Conservation (phyloP, 305 asterid species). For the Salvia sclarea region DNA sequence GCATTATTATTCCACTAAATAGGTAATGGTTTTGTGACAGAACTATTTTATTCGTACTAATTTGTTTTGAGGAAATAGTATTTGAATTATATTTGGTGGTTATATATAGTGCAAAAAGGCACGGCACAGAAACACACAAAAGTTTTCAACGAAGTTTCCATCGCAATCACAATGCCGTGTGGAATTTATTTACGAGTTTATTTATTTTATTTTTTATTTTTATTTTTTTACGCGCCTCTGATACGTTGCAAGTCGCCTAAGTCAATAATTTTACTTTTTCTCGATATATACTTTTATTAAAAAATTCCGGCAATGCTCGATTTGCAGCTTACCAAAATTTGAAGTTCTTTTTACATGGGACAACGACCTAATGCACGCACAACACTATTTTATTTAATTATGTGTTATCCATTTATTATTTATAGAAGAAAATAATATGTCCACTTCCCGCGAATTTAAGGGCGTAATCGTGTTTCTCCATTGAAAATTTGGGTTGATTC, state of each 20-base stretch:
- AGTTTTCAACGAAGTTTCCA: constrained; percentile 7
- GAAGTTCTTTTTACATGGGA: background rate
- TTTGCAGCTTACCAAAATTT: constrained; percentile 5
- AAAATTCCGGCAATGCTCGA: background rate
- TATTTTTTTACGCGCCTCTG: background rate
- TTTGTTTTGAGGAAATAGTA: too few species aligned
- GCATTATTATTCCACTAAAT: background rate
- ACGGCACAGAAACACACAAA: background rate
- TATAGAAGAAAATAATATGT: background rate
- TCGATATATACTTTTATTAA: background rate
- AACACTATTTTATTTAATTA: background rate
- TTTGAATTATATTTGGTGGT: too few species aligned
- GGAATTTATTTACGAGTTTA: constrained; percentile 15
- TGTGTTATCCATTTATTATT: too few species aligned
- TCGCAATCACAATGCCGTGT: constrained; percentile 27
- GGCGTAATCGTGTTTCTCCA: too few species aligned
- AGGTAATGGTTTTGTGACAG: background rate
- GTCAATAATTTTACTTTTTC: constrained; percentile 11
- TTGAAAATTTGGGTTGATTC: too few species aligned
- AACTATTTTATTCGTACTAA: background rate
- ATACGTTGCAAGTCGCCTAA: background rate
- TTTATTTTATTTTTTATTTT: too few species aligned
- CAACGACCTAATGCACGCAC: constrained; percentile 8
- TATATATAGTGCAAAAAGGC: background rate
- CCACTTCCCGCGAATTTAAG: too few species aligned